Evolutionary conservation across 2,329 filamentous ascomycete genomes (phyloP), one percentile per base, ranked within the genome.

Genomic region (Neodidymelliopsis sp.): DNA sequence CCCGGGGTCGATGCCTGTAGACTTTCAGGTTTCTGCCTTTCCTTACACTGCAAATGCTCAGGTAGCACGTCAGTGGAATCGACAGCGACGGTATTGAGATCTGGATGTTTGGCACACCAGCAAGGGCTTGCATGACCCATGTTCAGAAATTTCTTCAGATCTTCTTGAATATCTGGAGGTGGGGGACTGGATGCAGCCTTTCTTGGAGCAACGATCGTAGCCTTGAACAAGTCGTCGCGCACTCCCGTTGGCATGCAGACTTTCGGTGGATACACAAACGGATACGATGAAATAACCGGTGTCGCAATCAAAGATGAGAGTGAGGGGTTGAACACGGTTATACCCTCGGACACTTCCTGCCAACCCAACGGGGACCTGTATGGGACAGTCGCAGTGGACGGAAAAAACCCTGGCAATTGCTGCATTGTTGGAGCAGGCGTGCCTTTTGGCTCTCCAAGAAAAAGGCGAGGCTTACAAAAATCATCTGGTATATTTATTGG

Each of bases 81-180:
- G n/a, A n/a, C n/a, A n/a, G 13, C 12, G 7, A 2, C n/a, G 15
- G 6, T 7, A 25, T 8, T 27, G 18, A 19, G 23, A 16, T 18
- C 16, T 5, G 9, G 9, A 23, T 29, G n/a, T 12, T 11, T 37
- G 20, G 29, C 33, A 30, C 64, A 67, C 64, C 64, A 67, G 34
- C 64, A 67, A 10, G 53, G 49, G 18, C 53, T 46, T 4, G 58
- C 54, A 36, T 67, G 62, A 2, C 64, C 62, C 47, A 60, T 56
- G 15, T 39, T 38, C 15, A 66, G 46, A 38, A 66, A 67, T 2
- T 51, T 38, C 1, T 49, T 31, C 5, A 56, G 19, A 15, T 54
- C 49, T 9, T 28, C 30, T 15, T 52, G 49, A 6, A 36, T 8
- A 13, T 29, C 27, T 29, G 48, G 16, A 13, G 28, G 40, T 0